A percentile compares a stretch with the other conserved stretches of the same genome.
These are phyloP conservation scores for Morella rubra DNA, from an alignment of 306 rosid genomes.

Conservation along the genomic window DNA sequence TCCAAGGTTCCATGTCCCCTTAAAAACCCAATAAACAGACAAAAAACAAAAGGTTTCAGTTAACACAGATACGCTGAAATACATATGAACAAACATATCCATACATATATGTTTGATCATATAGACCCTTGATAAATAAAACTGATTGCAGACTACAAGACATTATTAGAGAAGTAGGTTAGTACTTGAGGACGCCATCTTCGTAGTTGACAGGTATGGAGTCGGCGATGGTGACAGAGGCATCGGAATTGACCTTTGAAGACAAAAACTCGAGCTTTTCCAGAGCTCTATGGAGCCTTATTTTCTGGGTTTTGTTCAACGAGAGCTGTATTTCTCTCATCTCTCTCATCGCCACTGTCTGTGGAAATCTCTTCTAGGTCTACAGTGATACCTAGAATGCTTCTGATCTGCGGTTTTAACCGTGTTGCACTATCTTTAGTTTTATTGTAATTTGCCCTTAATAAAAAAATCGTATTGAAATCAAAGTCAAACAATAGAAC, in stretches of 20 bases:
- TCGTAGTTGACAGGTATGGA: slow-evolving; percentile 76
- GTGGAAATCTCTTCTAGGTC: slow-evolving; percentile 8
- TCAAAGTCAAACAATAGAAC: too few species aligned
- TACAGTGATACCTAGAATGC: too few species aligned
- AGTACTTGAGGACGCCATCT: slow-evolving; percentile 60
- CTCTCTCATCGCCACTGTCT: not conserved
- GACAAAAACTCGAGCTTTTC: slow-evolving; percentile 61
- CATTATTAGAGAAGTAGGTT: not conserved
- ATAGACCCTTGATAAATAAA: not conserved
- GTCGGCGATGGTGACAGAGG: slow-evolving; percentile 81
- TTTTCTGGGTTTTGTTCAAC: slow-evolving; percentile 85
- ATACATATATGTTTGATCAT: not conserved
- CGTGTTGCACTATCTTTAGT: too few species aligned
- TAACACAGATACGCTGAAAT: not conserved
- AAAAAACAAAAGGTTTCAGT: not conserved
- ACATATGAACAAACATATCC: not conserved
- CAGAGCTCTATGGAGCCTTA: slow-evolving; percentile 70
- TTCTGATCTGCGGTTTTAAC: too few species aligned
- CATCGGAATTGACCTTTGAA: slow-evolving; percentile 63
- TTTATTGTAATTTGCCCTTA: too few species aligned
- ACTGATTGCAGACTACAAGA: not conserved
- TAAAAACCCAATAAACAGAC: slow-evolving; percentile 7
- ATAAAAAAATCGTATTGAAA: too few species aligned
- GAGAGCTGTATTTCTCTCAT: slow-evolving; percentile 51
- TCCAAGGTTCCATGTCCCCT: slow-evolving; percentile 93